Evolutionary conservation across 2,329 filamentous ascomycete genomes (phyloP).

Genomic region (Hymenoscyphus fructigenus): DNA sequence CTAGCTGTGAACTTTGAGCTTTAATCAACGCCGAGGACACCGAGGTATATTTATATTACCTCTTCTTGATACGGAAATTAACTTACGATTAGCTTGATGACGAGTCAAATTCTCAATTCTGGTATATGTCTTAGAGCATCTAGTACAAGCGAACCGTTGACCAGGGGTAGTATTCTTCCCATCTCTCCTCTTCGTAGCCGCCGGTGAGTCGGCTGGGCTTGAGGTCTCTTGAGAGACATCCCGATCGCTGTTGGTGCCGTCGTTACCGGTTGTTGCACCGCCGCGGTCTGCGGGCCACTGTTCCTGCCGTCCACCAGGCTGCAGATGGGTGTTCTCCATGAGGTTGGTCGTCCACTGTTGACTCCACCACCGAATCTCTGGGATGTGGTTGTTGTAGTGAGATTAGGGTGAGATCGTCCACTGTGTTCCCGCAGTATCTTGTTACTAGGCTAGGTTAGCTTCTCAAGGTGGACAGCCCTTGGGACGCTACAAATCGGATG

Average conservation of each 20-base stretch:
- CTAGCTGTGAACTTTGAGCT: background rate
- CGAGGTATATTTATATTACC: background rate
- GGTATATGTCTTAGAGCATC: slow-evolving; percentile 35
- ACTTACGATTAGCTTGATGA: slow-evolving; percentile 36
- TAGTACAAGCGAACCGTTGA: slow-evolving; percentile 31
- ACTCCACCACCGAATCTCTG: background rate
- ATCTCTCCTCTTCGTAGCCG: background rate
- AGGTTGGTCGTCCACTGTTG: background rate
- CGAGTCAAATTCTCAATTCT: slow-evolving; percentile 35
- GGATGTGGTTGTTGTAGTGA: background rate
- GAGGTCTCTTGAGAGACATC: background rate
- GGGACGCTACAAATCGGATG: background rate
- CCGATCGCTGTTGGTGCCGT: background rate
- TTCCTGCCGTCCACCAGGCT: slow-evolving; percentile 2
- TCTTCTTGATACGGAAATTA: background rate
- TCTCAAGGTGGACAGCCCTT: background rate
- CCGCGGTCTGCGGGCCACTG: background rate
- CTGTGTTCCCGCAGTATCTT: background rate
- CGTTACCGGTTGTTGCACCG: background rate
- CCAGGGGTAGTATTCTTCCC: slow-evolving; percentile 10
- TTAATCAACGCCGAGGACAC: background rate
- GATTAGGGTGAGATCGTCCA: background rate
- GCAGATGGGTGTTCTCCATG: background rate
- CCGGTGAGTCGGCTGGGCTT: background rate
- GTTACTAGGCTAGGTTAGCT: background rate